Conservation (phyloP, 495 filamentous ascomycete genomes). For the Penicillium cataractarum region DNA sequence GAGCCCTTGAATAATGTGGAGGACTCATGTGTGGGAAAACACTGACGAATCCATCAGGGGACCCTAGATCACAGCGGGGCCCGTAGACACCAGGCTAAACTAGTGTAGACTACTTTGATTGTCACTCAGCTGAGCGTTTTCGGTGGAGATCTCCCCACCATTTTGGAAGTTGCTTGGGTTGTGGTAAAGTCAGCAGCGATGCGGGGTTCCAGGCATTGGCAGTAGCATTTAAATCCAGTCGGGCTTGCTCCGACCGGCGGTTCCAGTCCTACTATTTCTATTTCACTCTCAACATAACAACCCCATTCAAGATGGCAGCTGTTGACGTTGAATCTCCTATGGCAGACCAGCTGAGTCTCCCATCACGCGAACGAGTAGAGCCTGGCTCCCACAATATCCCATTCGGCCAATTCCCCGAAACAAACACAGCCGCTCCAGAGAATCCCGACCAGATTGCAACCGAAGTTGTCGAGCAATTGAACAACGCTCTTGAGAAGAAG, state of each 20-base stretch:
- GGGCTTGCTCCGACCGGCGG: background rate
- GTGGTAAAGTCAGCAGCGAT: background rate
- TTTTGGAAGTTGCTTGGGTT: background rate
- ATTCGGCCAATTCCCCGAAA: conserved; percentile 37
- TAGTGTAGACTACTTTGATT: background rate
- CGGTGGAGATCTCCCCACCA: background rate
- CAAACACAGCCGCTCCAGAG: conserved; percentile 32
- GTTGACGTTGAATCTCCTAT: conserved; percentile 6
- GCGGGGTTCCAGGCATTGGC: background rate
- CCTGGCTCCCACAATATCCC: conserved; percentile 62
- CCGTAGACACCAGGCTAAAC: background rate
- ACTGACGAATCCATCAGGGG: background rate
- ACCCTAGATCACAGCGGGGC: background rate
- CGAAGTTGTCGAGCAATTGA: conserved; percentile 50
- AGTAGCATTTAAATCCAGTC: background rate
- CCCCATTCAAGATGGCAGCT: conserved; percentile 15
- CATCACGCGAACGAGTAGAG: conserved; percentile 60
- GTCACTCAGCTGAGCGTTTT: background rate
- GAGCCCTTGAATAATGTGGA: background rate
- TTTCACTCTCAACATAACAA: background rate
- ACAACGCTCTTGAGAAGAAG: conserved; percentile 42
- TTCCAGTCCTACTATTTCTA: background rate
- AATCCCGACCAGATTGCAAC: conserved; percentile 53
- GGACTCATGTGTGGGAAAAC: background rate
- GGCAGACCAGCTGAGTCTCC: conserved; percentile 15